These are phyloP conservation scores for Haematococcus sp. DNA, from an alignment of 139 green algal species.

Conservation along the genomic window DNA sequence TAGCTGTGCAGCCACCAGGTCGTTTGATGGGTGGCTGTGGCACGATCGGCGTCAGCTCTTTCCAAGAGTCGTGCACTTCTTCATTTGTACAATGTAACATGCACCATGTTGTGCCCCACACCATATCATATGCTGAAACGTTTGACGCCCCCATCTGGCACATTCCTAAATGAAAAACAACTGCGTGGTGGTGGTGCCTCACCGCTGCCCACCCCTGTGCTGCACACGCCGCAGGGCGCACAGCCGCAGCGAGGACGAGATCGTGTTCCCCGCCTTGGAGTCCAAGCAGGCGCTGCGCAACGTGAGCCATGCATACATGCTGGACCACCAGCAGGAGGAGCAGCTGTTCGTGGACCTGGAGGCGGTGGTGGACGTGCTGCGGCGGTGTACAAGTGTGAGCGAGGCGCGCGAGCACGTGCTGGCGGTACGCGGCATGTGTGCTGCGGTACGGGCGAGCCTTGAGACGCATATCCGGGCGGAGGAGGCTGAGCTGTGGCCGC, in stretches of 20 bases:
- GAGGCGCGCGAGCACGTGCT: constrained; percentile 27
- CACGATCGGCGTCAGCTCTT: too few species aligned
- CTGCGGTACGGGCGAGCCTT: constrained; percentile 76
- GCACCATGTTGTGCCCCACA: too few species aligned
- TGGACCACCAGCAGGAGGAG: constrained; percentile 96
- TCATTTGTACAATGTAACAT: too few species aligned
- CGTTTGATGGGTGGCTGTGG: not conserved
- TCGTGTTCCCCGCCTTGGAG: constrained; percentile 98
- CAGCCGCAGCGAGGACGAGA: constrained; percentile 86
- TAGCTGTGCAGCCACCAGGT: not conserved
- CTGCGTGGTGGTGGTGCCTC: too few species aligned
- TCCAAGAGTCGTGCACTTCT: not conserved
- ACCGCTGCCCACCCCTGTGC: not conserved
- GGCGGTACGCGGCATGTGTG: constrained; percentile 75
- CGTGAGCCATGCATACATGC: constrained; percentile 92
- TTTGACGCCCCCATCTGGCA: too few species aligned
- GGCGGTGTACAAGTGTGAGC: not conserved
- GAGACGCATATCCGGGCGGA: constrained; percentile 82
- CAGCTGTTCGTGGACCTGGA: constrained; percentile 78
- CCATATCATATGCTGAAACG: too few species aligned
- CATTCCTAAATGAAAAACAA: too few species aligned
- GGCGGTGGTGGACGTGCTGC: constrained; percentile 20
- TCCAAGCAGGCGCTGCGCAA: constrained; percentile 90
- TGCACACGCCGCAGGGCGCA: constrained; percentile 40
- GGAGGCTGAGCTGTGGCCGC: constrained; percentile 96